These are phyloP conservation scores for Lichenothelia convexa DNA, from an alignment of 495 filamentous ascomycete species.

Conservation along the genomic window DNA sequence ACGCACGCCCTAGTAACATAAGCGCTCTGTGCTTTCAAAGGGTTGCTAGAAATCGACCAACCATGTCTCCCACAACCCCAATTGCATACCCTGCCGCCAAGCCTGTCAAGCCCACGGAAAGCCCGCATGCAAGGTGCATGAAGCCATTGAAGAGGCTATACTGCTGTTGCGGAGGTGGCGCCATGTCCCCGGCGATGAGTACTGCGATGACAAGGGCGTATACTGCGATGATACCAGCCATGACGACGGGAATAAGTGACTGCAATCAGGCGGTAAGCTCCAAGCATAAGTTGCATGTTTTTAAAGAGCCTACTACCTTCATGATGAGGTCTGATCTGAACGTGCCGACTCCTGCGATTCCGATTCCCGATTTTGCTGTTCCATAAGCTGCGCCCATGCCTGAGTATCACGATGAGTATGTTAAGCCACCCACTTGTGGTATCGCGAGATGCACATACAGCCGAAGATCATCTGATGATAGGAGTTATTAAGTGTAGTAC, in stretches of 20 bases:
- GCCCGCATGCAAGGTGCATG: constrained; percentile 80
- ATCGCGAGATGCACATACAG: constrained; percentile 35
- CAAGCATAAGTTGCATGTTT: background rate
- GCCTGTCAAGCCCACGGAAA: constrained; percentile 80
- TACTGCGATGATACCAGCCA: constrained; percentile 98
- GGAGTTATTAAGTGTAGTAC: background rate
- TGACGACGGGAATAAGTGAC: constrained; percentile 92
- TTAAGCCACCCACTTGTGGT: background rate
- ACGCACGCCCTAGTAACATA: constrained; percentile 51
- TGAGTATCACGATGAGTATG: no score
- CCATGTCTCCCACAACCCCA: constrained; percentile 81
- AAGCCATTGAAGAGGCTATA: constrained; percentile 82
- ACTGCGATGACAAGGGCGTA: constrained; percentile 94
- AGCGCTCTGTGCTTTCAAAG: background rate
- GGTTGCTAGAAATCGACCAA: constrained; percentile 25
- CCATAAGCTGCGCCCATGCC: constrained; percentile 90
- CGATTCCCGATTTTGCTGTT: constrained; percentile 91
- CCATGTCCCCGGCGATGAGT: constrained; percentile 72
- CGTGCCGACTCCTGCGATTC: constrained; percentile 83
- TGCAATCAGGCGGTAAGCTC: constrained; percentile 20
- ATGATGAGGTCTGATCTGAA: constrained; percentile 93
- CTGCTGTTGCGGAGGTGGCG: constrained; percentile 37
- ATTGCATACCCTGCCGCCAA: constrained; percentile 96
- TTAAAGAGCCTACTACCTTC: constrained; percentile 49
- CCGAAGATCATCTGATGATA: constrained; percentile 58